Percentiles rank a stretch among this genome's conserved stretches.
Evolutionary conservation across 2,329 filamentous ascomycete species (phyloP).

Genomic region (Aureobasidium subglaciale): DNA sequence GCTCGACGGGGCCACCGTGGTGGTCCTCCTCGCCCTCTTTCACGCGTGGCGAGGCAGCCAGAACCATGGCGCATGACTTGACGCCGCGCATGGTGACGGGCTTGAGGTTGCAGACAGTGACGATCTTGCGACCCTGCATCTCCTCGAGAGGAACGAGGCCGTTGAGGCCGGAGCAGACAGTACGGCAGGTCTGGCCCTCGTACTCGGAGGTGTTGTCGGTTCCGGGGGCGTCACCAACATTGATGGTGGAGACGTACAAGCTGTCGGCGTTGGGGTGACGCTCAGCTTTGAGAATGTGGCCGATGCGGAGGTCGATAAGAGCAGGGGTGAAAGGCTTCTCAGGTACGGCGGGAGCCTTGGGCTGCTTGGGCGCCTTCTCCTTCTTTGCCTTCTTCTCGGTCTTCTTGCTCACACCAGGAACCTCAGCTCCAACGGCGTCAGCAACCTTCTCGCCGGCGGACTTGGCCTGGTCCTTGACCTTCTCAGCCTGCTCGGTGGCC

Average conservation of each 20-base stretch:
- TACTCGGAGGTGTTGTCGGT: slow-evolving; percentile 85
- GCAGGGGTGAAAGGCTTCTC: slow-evolving; percentile 73
- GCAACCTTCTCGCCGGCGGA: slow-evolving; percentile 46
- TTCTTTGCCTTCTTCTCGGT: slow-evolving; percentile 64
- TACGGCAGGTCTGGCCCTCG: slow-evolving; percentile 85
- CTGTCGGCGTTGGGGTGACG: slow-evolving; percentile 96
- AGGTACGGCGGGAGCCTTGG: slow-evolving; percentile 50
- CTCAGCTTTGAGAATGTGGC: slow-evolving; percentile 92
- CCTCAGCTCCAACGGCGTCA: slow-evolving; percentile 39
- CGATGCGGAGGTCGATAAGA: slow-evolving; percentile 90
- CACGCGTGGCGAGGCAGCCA: slow-evolving; percentile 80
- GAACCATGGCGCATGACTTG: slow-evolving; percentile 78
- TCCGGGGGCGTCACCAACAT: slow-evolving; percentile 79
- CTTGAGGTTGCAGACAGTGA: slow-evolving; percentile 96
- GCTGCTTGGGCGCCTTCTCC: slow-evolving; percentile 76
- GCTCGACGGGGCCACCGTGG: slow-evolving; percentile 85
- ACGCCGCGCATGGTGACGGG: slow-evolving; percentile 97
- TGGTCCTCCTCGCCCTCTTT: slow-evolving; percentile 77
- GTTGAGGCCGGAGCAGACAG: slow-evolving; percentile 94
- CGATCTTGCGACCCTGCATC: slow-evolving; percentile 93
- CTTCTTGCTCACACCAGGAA: slow-evolving; percentile 32
- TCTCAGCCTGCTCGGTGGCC: slow-evolving; percentile 36
- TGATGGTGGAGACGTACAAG: slow-evolving; percentile 90
- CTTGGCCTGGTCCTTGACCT: slow-evolving; percentile 42
- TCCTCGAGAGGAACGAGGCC: slow-evolving; percentile 86